Evolutionary conservation across 768 basidiomycete genomes (phyloP).

Genomic region (Sutorius australiensis): DNA sequence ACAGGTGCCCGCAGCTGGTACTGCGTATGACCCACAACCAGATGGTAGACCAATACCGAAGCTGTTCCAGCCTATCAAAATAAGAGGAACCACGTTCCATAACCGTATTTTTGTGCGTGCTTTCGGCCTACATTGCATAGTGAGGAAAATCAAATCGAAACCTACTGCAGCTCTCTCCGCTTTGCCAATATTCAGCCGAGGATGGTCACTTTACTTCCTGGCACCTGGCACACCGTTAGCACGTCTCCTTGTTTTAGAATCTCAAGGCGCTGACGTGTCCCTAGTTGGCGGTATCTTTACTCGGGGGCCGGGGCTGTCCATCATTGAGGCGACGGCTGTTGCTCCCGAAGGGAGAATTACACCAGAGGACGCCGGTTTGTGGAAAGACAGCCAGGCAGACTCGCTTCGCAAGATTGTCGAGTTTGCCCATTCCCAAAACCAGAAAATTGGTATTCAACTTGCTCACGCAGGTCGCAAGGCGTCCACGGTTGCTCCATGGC

Average conservation of each 20-base stretch:
- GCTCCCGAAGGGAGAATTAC: constrained; percentile 59
- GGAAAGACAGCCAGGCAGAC: constrained; percentile 56
- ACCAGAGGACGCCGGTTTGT: constrained; percentile 61
- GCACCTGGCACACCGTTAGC: constrained; percentile 49
- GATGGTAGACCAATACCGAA: constrained; percentile 38
- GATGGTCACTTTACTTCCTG: constrained; percentile 51
- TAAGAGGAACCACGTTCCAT: constrained; percentile 48
- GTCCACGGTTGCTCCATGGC: constrained; percentile 60
- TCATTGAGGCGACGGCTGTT: constrained; percentile 68
- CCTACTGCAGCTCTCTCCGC: constrained; percentile 42
- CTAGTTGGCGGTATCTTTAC: constrained; percentile 43
- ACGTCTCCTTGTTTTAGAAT: not conserved
- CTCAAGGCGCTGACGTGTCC: not conserved
- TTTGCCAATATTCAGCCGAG: constrained; percentile 59
- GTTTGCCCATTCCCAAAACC: constrained; percentile 68
- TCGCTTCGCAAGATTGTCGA: constrained; percentile 51
- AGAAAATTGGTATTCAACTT: constrained; percentile 71
- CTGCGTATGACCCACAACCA: constrained; percentile 40
- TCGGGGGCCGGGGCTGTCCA: constrained; percentile 53
- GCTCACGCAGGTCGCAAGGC: constrained; percentile 79
- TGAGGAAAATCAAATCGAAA: not conserved
- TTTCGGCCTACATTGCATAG: not conserved
- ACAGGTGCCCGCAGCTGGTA: constrained; percentile 43
- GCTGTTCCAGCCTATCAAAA: constrained; percentile 54
- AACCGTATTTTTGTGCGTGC: constrained; percentile 51